A percentile compares a stretch with the other conserved stretches of the same genome.
Conservation (phyloP, 2,329 filamentous ascomycete species). For the Colletotrichum limetticola region DNA sequence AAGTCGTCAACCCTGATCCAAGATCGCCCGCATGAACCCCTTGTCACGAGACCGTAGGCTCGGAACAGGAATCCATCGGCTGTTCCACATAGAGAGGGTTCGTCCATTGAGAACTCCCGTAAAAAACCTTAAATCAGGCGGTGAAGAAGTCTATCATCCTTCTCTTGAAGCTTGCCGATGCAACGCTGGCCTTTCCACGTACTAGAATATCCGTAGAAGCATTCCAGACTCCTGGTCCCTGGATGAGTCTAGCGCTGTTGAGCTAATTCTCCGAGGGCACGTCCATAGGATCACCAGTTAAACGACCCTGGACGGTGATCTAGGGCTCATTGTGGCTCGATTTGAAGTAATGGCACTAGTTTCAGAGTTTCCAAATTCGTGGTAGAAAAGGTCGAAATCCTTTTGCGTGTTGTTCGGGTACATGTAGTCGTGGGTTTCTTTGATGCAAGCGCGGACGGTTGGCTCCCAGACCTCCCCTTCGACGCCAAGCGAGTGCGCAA, state of each 20-base stretch:
- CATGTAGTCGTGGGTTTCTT: neutral
- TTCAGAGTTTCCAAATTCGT: neutral
- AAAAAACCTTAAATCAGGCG: neutral
- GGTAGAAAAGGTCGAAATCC: neutral
- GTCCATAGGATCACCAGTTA: neutral
- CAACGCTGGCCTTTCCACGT: neutral
- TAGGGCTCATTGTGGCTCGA: neutral
- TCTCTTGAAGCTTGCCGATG: neutral
- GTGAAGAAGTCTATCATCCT: neutral
- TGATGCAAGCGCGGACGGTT: neutral
- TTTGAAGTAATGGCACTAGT: neutral
- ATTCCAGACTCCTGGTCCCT: neutral
- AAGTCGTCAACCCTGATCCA: neutral
- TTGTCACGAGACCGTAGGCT: constrained; percentile 10
- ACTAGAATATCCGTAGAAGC: neutral
- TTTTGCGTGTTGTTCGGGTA: neutral
- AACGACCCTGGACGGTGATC: neutral
- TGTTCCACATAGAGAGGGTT: neutral
- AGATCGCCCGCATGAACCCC: constrained; percentile 9
- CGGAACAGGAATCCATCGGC: neutral
- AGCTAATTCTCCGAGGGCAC: constrained; percentile 30
- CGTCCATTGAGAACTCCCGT: neutral
- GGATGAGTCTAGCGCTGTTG: constrained; percentile 15
- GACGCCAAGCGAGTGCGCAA: neutral
- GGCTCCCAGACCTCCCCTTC: neutral